Conservation (phyloP, 768 basidiomycete species). For the Russula dissimulans region DNA sequence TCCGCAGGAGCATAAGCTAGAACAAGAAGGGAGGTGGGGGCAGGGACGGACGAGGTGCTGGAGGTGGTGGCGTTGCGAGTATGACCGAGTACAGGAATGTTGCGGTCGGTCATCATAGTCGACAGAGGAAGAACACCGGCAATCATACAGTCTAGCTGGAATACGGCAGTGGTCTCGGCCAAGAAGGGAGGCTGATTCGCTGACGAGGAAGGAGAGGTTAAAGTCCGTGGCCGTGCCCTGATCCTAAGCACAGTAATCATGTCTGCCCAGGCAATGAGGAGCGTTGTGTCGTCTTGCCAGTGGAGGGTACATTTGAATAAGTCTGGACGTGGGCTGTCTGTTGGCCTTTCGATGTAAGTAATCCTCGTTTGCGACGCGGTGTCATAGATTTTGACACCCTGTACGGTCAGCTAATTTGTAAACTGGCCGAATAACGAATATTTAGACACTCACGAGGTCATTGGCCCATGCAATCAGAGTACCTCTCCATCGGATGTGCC, state of each 20-base stretch:
- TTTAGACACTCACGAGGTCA: slow-evolving; percentile 52
- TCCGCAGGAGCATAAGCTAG: slow-evolving; percentile 82
- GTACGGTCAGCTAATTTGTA: neutral
- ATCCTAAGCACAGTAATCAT: slow-evolving; percentile 84
- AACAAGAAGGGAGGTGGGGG: slow-evolving; percentile 70
- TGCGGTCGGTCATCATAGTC: slow-evolving; percentile 24
- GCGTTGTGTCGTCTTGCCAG: slow-evolving; percentile 88
- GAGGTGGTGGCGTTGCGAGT: slow-evolving; percentile 19
- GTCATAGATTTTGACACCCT: slow-evolving; percentile 96
- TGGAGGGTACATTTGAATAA: slow-evolving; percentile 86
- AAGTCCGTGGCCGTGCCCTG: slow-evolving; percentile 46
- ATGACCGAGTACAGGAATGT: slow-evolving; percentile 5
- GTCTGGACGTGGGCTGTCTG: slow-evolving; percentile 82
- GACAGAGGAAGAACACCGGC: slow-evolving; percentile 81
- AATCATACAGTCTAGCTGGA: slow-evolving; percentile 93
- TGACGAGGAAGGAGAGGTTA: slow-evolving; percentile 31
- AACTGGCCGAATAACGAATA: neutral
- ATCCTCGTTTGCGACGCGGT: slow-evolving; percentile 66
- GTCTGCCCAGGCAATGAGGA: slow-evolving; percentile 92
- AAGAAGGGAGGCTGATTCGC: slow-evolving; percentile 48
- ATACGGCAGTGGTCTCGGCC: slow-evolving; percentile 85
- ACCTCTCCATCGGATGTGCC: slow-evolving; percentile 82
- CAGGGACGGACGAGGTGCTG: slow-evolving; percentile 22
- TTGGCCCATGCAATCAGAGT: slow-evolving; percentile 94
- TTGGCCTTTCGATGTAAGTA: slow-evolving; percentile 74